These are phyloP conservation scores for Hypoxylon sp. DNA, from an alignment of 2,329 filamentous ascomycete genomes.

Conservation along the genomic window DNA sequence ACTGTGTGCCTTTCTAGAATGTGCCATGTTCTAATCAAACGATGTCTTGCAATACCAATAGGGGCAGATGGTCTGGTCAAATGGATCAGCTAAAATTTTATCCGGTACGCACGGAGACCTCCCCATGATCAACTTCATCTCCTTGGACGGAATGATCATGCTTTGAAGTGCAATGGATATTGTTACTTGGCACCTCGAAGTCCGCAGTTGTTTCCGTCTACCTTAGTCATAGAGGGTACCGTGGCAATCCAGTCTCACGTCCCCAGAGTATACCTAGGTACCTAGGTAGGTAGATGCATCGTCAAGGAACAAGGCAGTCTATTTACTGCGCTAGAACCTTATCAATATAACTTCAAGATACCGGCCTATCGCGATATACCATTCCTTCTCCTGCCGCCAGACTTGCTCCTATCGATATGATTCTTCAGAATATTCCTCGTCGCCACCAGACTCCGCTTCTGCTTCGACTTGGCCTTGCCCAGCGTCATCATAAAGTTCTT, in stretches of 20 bases:
- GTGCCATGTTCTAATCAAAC: too few species aligned
- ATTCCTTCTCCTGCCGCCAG: conserved; percentile 85
- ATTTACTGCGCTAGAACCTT: not conserved
- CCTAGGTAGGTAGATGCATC: not conserved
- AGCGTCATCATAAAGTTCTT: conserved; percentile 99
- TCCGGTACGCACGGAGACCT: too few species aligned
- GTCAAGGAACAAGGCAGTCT: not conserved
- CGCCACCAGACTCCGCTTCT: conserved; percentile 92
- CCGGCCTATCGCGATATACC: conserved; percentile 44
- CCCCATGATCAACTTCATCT: too few species aligned
- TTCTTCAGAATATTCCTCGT: conserved; percentile 82
- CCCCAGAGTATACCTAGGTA: too few species aligned
- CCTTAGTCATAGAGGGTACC: not conserved
- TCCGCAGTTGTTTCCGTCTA: too few species aligned
- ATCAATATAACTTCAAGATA: not conserved
- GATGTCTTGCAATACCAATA: too few species aligned
- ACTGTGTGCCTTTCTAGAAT: not conserved
- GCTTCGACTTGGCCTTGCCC: conserved; percentile 94
- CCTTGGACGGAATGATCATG: too few species aligned
- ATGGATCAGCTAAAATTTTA: too few species aligned
- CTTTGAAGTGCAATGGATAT: too few species aligned
- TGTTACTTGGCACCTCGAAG: too few species aligned
- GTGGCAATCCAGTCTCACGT: not conserved
- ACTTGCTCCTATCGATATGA: conserved; percentile 85
- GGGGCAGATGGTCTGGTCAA: too few species aligned